These are phyloP conservation scores for Mesostigma viride DNA, from an alignment of 139 green algal species.

Conservation along the genomic window DNA sequence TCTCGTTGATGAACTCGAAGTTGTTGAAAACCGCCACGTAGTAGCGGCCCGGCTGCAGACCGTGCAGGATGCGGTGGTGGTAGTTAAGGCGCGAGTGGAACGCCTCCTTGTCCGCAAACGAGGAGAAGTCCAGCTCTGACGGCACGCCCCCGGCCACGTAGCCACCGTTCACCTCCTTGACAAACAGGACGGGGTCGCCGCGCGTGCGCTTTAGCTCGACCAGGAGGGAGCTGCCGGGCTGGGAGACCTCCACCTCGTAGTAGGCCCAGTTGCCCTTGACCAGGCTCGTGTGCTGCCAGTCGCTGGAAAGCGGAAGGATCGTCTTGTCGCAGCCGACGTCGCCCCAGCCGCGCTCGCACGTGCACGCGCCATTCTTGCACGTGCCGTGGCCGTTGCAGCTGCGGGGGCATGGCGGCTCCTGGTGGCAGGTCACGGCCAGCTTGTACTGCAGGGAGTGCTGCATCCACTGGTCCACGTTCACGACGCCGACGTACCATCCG, in stretches of 20 bases:
- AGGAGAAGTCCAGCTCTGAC: constrained; percentile 26
- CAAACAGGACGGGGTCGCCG: constrained; percentile 37
- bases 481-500: too few relatives aligned
- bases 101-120: constrained; percentile 28
- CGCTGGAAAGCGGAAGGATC: too few relatives aligned
- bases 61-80: constrained; percentile 19
- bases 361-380: constrained; percentile 4
- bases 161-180: constrained; percentile 28
- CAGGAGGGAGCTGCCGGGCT: constrained; percentile 3
- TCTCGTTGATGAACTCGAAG: constrained; percentile 27
- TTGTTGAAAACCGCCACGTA: constrained; percentile 39
- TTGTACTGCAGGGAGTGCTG: too few relatives aligned
- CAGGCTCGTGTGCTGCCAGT: background rate
- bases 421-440: too few relatives aligned
- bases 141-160: constrained; percentile 39
- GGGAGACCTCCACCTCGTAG: background rate
- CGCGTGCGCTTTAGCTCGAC: constrained; percentile 24
- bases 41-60: background rate
- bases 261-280: background rate
- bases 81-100: constrained; percentile 30
- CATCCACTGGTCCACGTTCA: too few relatives aligned
- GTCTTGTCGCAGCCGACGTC: constrained; percentile 23
- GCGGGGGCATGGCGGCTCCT: background rate
- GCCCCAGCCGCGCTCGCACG: constrained; percentile 19
- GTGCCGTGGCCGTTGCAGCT: background rate